Evolutionary conservation across 148 eudicot genomes (phyloP).

Genomic region (Rhododendron williamsianum): DNA sequence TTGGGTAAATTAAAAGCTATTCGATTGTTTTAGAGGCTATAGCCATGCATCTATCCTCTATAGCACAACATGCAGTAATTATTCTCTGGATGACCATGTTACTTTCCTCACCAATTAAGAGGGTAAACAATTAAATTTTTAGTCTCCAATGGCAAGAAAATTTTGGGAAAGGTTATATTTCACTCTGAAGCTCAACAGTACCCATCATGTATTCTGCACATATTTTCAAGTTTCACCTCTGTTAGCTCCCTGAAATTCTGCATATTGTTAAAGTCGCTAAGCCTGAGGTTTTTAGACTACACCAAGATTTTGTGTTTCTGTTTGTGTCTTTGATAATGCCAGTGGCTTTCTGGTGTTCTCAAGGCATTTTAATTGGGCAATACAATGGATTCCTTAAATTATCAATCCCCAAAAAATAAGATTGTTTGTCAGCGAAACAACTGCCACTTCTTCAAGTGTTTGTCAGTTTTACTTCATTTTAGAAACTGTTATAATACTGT

Average conservation of each 20-base stretch:
- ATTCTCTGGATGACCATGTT: neutral
- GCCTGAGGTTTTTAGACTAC: neutral
- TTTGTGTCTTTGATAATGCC: too few relatives aligned
- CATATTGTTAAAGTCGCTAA: neutral
- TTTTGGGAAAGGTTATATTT: neutral
- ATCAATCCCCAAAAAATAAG: too few relatives aligned
- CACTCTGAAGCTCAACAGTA: neutral
- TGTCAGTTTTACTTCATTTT: neutral
- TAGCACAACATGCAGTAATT: neutral
- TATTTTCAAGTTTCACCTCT: neutral
- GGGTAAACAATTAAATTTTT: neutral
- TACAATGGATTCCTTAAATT: too few relatives aligned
- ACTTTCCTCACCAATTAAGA: neutral
- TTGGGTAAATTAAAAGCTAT: constrained; percentile 50
- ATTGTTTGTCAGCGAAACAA: neutral
- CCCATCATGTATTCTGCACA: neutral
- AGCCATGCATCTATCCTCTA: neutral
- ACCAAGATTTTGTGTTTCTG: neutral
- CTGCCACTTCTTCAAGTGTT: neutral
- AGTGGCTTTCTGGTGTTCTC: constrained; percentile 48
- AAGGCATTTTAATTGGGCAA: too few relatives aligned
- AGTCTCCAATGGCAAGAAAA: neutral
- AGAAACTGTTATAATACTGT: neutral
- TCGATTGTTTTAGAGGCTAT: neutral
- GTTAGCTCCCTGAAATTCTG: neutral